Evolutionary conservation across 163 green algal species (phyloP), one percentile per base, ranked within the genome.

Genomic region (Scenedesmus sp.): DNA sequence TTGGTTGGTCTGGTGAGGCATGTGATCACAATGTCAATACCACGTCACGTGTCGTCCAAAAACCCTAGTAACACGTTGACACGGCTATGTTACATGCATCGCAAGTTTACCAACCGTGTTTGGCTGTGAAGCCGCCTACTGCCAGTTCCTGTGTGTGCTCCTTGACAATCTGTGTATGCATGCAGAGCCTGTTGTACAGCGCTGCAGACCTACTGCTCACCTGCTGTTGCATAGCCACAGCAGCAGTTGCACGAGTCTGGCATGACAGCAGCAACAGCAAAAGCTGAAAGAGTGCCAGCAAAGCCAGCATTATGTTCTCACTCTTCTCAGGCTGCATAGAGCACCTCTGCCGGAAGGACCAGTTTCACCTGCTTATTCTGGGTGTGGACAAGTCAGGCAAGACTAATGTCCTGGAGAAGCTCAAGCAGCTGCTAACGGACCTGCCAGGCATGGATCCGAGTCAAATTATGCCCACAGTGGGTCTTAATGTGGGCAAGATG

Each of bases 331-430:
- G 97, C 1, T 91, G 98, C 5, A 97, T 94, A 33, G 96, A 98
- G 87, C 97, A 98, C 82, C 33, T 98, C 0, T 97, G 97, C 46
- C 92, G 94, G 12, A 98, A 97, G 83, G 96, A 98, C 15, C 97
- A 99, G 91, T 95, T 98, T 22, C 96, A 98, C 40, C 91, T 99
- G 0, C 96, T 99, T 0, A 97, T 99, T 3, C 87, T 99, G 2
- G 98, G 98, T 43, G 86, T 99, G 0, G 98, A 99, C 94, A 97
- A 97, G 70, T 97, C 98, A 0, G 98, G 98, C 44, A 99, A 99
- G 88, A 99, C 98, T 0, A 98, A 96, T 40, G 92, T 97, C 72
- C 85, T 99, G 59, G 97, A 99, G 91, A 93, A 94, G n/a, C 65
- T 99, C 0, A 98, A 99, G 91, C 94, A 92, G 16, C 91, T 97